Percentiles rank a stretch among this genome's conserved stretches.
Evolutionary conservation across 1,284 basidiomycete species (phyloP).

Genomic region (Puccinia hordei): DNA sequence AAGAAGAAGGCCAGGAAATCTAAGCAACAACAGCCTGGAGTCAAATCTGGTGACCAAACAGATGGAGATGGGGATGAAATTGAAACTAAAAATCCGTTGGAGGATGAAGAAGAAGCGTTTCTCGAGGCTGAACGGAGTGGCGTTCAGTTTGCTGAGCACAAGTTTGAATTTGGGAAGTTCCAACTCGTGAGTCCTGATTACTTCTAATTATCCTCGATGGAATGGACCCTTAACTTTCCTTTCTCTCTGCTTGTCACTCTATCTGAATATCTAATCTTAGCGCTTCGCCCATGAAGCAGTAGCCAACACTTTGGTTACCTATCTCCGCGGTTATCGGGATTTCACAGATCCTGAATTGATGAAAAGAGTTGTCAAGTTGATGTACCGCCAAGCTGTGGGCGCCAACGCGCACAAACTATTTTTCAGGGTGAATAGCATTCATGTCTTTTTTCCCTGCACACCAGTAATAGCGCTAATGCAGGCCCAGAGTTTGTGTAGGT

Average conservation of each 20-base stretch:
- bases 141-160: conserved; percentile 73
- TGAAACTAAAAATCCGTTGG: conserved; percentile 58
- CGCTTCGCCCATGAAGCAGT: conserved; percentile 83
- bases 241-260: background rate
- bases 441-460: background rate
- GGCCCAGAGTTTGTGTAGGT: conserved; percentile 65
- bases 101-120: conserved; percentile 64
- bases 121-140: conserved; percentile 60
- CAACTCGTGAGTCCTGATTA: conserved; percentile 68
- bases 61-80: conserved; percentile 51
- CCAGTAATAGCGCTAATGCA: background rate
- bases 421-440: conserved; percentile 72
- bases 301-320: conserved; percentile 75
- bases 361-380: conserved; percentile 78
- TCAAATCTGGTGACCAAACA: conserved; percentile 59
- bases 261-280: conserved; percentile 59
- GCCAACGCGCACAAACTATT: conserved; percentile 86
- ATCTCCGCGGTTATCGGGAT: conserved; percentile 77
- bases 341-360: conserved; percentile 77
- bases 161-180: conserved; percentile 84
- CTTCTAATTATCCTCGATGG: background rate
- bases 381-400: conserved; percentile 84
- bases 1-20: conserved; percentile 67
- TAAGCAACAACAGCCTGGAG: conserved; percentile 59
- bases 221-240: conserved; percentile 14